Base-by-base conservation (phyloP, 2,329 filamentous ascomycete genomes). In the Chlorencoelia australis region DNA sequence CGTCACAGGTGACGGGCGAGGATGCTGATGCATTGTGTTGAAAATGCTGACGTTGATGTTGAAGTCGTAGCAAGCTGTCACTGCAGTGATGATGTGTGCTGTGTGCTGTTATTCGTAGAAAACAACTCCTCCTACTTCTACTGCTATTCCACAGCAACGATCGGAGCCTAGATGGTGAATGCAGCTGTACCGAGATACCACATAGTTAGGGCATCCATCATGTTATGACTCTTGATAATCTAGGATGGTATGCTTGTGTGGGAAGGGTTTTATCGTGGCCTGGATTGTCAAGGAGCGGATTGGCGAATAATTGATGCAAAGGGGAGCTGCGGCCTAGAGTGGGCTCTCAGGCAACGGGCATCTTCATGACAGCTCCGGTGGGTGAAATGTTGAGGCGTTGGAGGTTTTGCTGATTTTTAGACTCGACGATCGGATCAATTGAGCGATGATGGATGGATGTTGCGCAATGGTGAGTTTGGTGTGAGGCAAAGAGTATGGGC, bases 1-100 rank as follows among this genome's bases (percentile, higher is more conserved):
- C 53, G 76, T 72, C 59, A 78, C 72, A 47, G 82, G 80, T 48
- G 81, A 73, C 44, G 78, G 73, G 52, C 88, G 79, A 51, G 83
- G 79, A 63, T 88, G 84, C 64, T 94, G 88, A 73, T 95, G 87
- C 88, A 95, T 95, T 51, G 56, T 67, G 40, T 43, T 31, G 22
- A 22, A 39, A 39, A 30, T 35, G 32, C 37, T 42, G 36, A 41
- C 40, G 24, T 30, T 19, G 21, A 40, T 33, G 42, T 41, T 37
- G 41, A 46, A 33, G n/a, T 40, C 30, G 33, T 32, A 43, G 38
- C 28, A 42, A 43, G 44, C 44, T 47, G 45, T 47, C 37, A 39
- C 45, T 33, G 35, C 38, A 32, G 40, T 39, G 35, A 20, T 32
- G 40, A 19, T 31, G 33, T 38, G 35, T 30, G 41, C 27, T 40